A percentile compares a stretch with the other conserved stretches of the same genome.
These are phyloP conservation scores for Rheum nobile DNA, from an alignment of 148 eudicot genomes.

Conservation along the genomic window DNA sequence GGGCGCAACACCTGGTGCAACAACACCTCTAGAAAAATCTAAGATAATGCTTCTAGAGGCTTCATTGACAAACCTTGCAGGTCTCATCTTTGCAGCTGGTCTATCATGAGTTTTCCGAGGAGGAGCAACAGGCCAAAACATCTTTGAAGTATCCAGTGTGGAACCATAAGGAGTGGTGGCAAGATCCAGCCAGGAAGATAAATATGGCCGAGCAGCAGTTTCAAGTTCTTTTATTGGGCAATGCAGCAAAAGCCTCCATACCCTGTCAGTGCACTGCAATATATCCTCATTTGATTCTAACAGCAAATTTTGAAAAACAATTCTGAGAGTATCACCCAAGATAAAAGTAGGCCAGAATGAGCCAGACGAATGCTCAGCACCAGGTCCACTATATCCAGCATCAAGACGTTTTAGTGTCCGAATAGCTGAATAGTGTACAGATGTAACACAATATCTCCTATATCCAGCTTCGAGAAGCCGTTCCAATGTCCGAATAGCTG, in stretches of 20 bases:
- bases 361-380: conserved; percentile 36
- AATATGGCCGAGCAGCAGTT: conserved; percentile 49
- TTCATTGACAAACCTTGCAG: conserved; percentile 52
- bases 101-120: conserved; percentile 76
- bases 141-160: conserved; percentile 62
- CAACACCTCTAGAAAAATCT: conserved; percentile 29
- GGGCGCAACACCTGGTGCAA: background rate
- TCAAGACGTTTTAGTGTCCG: conserved; percentile 91
- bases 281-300: conserved; percentile 86
- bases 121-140: conserved; percentile 90
- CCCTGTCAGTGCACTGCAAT: conserved; percentile 83
- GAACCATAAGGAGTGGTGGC: conserved; percentile 92
- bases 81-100: conserved; percentile 88
- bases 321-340: conserved; percentile 78
- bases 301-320: conserved; percentile 89
- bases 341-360: conserved; percentile 95
- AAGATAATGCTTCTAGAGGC: conserved; percentile 18
- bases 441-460: conserved; percentile 55
- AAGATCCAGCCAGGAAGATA: conserved; percentile 84
- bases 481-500: conserved; percentile 96
- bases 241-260: conserved; percentile 81
- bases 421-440: conserved; percentile 89
- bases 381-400: conserved; percentile 60
- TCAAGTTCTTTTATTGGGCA: conserved; percentile 68
- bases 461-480: conserved; percentile 87